Conservation (phyloP, 345 rosid species). For the Laguncularia racemosa region DNA sequence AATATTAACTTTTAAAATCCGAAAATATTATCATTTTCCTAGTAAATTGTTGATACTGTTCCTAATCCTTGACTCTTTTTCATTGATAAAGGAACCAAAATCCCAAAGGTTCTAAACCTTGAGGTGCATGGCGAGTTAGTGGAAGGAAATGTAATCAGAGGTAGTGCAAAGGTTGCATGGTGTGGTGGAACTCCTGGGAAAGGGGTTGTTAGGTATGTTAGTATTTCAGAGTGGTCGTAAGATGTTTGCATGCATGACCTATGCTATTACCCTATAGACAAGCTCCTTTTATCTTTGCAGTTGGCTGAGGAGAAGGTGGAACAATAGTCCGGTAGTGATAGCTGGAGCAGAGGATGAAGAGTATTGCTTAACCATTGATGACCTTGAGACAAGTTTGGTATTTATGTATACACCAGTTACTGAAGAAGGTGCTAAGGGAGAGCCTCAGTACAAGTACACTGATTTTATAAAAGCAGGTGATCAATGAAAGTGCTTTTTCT, state of each 20-base stretch:
- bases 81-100: slow-evolving; percentile 59
- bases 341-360: slow-evolving; percentile 88
- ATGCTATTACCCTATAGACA: background rate
- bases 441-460: slow-evolving; percentile 89
- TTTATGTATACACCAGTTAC: slow-evolving; percentile 97
- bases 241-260: slow-evolving; percentile 5
- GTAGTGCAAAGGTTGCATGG: slow-evolving; percentile 87
- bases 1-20: too few species aligned
- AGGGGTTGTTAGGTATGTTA: slow-evolving; percentile 75
- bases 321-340: slow-evolving; percentile 82
- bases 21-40: too few species aligned
- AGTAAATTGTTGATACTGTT: background rate
- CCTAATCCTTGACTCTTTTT: slow-evolving; percentile 9
- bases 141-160: slow-evolving; percentile 70
- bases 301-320: slow-evolving; percentile 96
- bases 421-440: slow-evolving; percentile 93
- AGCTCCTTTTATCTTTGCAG: slow-evolving; percentile 24
- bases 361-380: slow-evolving; percentile 68
- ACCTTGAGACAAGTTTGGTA: slow-evolving; percentile 89
- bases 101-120: slow-evolving; percentile 86
- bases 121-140: slow-evolving; percentile 81
- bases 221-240: slow-evolving; percentile 7
- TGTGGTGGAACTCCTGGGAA: slow-evolving; percentile 96
- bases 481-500: slow-evolving; percentile 1
- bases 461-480: slow-evolving; percentile 96